Evolutionary conservation across 1,139 yeast genomes (phyloP), one percentile per base, ranked within the genome.

Genomic region (Protomyces arabidopsidicola): DNA sequence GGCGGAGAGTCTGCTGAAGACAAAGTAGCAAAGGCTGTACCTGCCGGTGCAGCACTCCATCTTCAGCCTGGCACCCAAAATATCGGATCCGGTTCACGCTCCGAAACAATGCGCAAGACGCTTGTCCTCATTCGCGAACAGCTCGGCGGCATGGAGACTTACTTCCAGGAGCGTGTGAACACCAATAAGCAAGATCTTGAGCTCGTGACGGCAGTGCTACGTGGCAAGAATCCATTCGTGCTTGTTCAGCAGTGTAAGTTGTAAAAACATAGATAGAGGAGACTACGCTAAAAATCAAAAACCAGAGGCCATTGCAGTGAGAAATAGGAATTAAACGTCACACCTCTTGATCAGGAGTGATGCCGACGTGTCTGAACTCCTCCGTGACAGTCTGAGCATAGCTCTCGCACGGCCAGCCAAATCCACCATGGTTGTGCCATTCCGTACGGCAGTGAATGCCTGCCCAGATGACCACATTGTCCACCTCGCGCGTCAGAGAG

Each of bases 101-200:
- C 84, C 70, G 95, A 87, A 69, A 84, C 90, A 2, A 87, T 88
- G 93, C 75, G 86, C 67, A 81, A 82, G 1, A 82, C 90, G 1
- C 77, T 88, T 45, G 82, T 78, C 22, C 72, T 84, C 68, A 71
- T 81, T 55, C 75, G 84, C 60, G 68, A 71, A 1, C 79, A 81
- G 65, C 87, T 78, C 72, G 89, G 87, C 2, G 84, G 86, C 0
- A 78, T 85, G 12, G 77, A 80, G 2, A 70, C 72, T 12, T 88
- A 85, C 70, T 74, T 87, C 73, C 75, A 73, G 54, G 69, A 76
- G 3, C 68, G 77, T 51, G 76, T 88, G 66, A 81, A 80, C 0
- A 77, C 87, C 62, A 71, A 77, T 9, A 75, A 76, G 0, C 75
- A 71, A 1, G 93, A 87, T 60, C 70, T 87, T n/a, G 72, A 71